phyloP scores from a whole-genome alignment of 2,329 filamentous ascomycete species.

The Rutstroemia sp. region DNA sequence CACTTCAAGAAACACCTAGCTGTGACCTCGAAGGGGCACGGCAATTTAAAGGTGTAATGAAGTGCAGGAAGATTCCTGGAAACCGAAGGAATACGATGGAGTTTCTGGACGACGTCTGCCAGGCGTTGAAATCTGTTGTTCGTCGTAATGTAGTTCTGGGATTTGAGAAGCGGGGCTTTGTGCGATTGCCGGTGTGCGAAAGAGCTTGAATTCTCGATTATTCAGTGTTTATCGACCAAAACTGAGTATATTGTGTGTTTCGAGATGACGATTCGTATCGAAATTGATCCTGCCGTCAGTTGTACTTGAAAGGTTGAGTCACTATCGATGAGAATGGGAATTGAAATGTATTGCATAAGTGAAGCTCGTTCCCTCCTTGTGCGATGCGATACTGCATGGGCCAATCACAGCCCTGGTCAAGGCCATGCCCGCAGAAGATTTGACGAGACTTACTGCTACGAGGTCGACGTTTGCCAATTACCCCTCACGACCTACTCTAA shows the following conservation, averaged over 20 bases:
- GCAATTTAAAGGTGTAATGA: constrained; percentile 75
- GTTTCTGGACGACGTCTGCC: constrained; percentile 9
- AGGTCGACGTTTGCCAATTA: not conserved
- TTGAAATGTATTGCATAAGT: not conserved
- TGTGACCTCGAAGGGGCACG: constrained; percentile 80
- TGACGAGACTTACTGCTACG: not conserved
- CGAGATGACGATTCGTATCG: not conserved
- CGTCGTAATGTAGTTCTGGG: not conserved
- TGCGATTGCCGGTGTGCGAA: not conserved
- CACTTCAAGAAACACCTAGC: constrained; percentile 59
- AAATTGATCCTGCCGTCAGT: not conserved
- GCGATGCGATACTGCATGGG: not conserved
- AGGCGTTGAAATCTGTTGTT: constrained; percentile 1
- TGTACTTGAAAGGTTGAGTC: not conserved
- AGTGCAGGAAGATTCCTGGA: constrained; percentile 38
- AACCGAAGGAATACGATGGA: constrained; percentile 2
- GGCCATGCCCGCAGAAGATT: not conserved
- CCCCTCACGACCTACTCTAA: not conserved
- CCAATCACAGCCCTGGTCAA: not conserved
- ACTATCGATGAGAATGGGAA: not conserved
- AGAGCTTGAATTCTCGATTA: not conserved
- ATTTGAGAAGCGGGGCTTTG: not conserved
- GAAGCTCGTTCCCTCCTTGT: not conserved
- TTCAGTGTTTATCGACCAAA: not conserved
- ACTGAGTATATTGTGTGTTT: not conserved